Base-by-base conservation (phyloP, 1,284 basidiomycete genomes). In the Cutaneotrichosporon sp. region DNA sequence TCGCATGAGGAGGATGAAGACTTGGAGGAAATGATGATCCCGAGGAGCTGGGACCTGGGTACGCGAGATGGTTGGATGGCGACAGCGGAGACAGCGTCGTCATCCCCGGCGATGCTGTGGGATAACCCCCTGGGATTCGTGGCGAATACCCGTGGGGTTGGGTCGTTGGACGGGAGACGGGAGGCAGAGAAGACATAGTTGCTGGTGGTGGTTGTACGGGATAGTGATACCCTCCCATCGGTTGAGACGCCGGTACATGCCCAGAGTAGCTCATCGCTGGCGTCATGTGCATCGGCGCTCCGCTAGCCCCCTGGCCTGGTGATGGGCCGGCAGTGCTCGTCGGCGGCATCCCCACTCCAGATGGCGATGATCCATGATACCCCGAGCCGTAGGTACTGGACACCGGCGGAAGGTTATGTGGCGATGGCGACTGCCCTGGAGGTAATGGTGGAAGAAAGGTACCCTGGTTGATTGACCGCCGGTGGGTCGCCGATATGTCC, bases 401-500 rank as follows among this genome's bases (percentile, higher is more conserved):
- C 11, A 64, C 57, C 8, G 60, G 58, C 9, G 62, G 62, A 20
- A 62, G 51, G 20, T 51, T 57, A 34, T 35, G 34, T 29, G n/a
- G n/a, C n/a, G 38, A 27, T 32, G 51, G 51, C 27, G 54, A 46
- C 9, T 46, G 39, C n/a, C 37, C 31, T 43, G 52, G 45, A 3
- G 48, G 59, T 20, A 60, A 55, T 1, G 59, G 46, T n/a, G 46
- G 60, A 2, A 65, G 49, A 38, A 60, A 63, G 10, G 41, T 55
- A n/a, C 55, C 57, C 26, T 59, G 52, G 31, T 57, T 57, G 35
- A 54, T 38, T 7, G 51, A 31, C 24, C 61, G 57, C 22, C 57
- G 57, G 41, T 61, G 61, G 22, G 27, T 33, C 9, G 49, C 26
- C 8, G 49, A 29, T 8, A 51, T 37, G 29, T 60, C 60, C 34